A percentile compares a stretch with the other conserved stretches of the same genome.
phyloP scores from a whole-genome alignment of 1,139 yeast genomes.

The Yamadazyma songkhlaensis region DNA sequence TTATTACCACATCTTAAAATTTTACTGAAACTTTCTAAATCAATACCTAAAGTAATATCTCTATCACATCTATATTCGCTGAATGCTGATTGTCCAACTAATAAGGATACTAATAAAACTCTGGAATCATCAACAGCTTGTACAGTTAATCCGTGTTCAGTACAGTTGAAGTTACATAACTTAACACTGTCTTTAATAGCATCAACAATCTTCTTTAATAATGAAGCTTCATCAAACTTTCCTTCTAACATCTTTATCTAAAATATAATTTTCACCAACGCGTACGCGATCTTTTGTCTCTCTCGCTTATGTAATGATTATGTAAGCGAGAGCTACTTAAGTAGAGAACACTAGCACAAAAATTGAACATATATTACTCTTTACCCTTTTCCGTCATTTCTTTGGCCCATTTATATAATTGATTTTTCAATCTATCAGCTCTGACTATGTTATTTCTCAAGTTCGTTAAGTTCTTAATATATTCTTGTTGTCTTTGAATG shows the following conservation, averaged over 20 bases:
- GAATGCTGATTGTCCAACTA: constrained; percentile 90
- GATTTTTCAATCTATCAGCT: constrained; percentile 71
- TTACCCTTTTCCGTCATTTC: constrained; percentile 70
- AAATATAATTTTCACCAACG: background rate
- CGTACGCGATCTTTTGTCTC: background rate
- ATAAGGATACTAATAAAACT: constrained; percentile 84
- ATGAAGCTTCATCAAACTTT: constrained; percentile 88
- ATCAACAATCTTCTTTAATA: constrained; percentile 88
- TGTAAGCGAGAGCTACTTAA: too few species aligned
- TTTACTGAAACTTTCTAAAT: constrained; percentile 80
- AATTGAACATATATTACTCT: background rate
- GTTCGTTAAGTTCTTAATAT: constrained; percentile 68
- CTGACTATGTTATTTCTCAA: constrained; percentile 73
- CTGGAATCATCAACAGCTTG: constrained; percentile 98
- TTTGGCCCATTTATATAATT: constrained; percentile 75
- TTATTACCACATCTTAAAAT: constrained; percentile 90
- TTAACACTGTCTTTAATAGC: constrained; percentile 92
- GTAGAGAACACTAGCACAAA: too few species aligned
- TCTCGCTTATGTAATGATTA: too few species aligned
- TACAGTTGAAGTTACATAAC: constrained; percentile 93
- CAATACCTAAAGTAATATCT: constrained; percentile 88
- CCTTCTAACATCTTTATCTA: constrained; percentile 80
- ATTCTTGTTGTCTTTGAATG: constrained; percentile 87
- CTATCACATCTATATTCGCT: constrained; percentile 94
- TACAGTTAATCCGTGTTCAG: constrained; percentile 90